Evolutionary conservation across 257 asterid species (phyloP), one percentile per base, ranked within the genome.

Genomic region (Solanum pennellii): DNA sequence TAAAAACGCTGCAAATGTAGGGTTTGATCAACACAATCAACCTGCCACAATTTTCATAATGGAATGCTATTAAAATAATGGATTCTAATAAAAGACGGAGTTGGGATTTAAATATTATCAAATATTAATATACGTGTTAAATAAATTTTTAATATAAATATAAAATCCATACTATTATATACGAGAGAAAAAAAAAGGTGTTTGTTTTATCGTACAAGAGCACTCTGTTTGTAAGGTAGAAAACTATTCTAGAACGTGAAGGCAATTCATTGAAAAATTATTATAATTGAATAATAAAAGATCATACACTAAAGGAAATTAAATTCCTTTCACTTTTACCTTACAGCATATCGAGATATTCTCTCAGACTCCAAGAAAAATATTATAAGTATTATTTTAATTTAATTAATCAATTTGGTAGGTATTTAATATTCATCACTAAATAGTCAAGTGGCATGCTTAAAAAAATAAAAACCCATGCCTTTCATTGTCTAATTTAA

Each of bases 291-390:
- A 14, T 23, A 10, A 14, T 23, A 10, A 71, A 9, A 33, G 23
- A 37, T 83, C 66, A 45, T 74, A 74, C 41, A 79, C 66, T 47
- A 69, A 87, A 49, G 69, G 76, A 44, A 44, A 84, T 75, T 85
- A 88, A 56, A 84, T 75, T 85, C 33, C 87, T 68, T 68, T 68
- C 69, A 66, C 83, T 85, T 85, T 69, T 85, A 31, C 82, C 82
- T 44, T 44, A 2, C 0, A 68, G 82, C 68, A 68, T 35, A 42
- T 85, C 87, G 82, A 85, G 42, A 49, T 16, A 73, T 74, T 52
- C 73, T 86, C 16, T 52, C 59, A 2, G 7, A 29, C 42, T 77
- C 88, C 72, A 56, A 86, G 39, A 75, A 39, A 39, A 76, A 21
- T 39, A 59, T 44, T 18, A 10, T 1, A 25, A 39, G 1, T 21